Percentiles rank a stretch among this genome's conserved stretches.
phyloP scores from a whole-genome alignment of 208 protist species.

The Leishmania gerbilli region DNA sequence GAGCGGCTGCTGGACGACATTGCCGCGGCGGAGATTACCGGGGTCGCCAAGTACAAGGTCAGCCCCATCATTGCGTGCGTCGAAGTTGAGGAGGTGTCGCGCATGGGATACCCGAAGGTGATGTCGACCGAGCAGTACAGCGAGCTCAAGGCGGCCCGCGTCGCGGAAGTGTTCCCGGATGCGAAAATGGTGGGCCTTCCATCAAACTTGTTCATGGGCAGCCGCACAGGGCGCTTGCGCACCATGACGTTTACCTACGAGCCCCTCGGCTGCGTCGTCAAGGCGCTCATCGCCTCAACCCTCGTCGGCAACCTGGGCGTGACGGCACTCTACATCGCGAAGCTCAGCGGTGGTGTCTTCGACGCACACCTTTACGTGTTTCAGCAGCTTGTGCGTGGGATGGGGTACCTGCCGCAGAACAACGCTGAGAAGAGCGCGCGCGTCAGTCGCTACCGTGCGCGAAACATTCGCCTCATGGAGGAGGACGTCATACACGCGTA shows the following conservation, averaged over 20 bases:
- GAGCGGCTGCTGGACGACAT: slow-evolving; percentile 82
- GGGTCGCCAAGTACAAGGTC: slow-evolving; percentile 82
- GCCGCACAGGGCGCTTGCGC: slow-evolving; percentile 67
- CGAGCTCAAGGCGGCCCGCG: slow-evolving; percentile 74
- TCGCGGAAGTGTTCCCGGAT: slow-evolving; percentile 77
- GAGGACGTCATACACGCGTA: slow-evolving; percentile 72
- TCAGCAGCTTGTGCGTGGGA: slow-evolving; percentile 69
- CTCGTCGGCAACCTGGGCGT: slow-evolving; percentile 80
- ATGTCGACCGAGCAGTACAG: slow-evolving; percentile 91
- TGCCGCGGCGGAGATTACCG: slow-evolving; percentile 71
- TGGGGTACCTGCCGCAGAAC: slow-evolving; percentile 54
- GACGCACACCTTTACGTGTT: slow-evolving; percentile 86
- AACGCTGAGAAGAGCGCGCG: slow-evolving; percentile 26
- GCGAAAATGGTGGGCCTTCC: slow-evolving; percentile 70
- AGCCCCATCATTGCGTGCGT: slow-evolving; percentile 75
- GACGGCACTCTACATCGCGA: slow-evolving; percentile 83
- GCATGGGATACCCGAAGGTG: slow-evolving; percentile 85
- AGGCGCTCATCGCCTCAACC: slow-evolving; percentile 77
- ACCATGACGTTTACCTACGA: slow-evolving; percentile 88
- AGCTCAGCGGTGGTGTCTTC: slow-evolving; percentile 74
- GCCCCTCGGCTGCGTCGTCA: slow-evolving; percentile 64
- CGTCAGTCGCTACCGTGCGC: slow-evolving; percentile 61
- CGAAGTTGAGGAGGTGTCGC: slow-evolving; percentile 86
- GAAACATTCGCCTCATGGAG: slow-evolving; percentile 75
- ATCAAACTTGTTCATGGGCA: slow-evolving; percentile 64